Evolutionary conservation across 2,329 filamentous ascomycete genomes (phyloP).

Genomic region (Xylariaceae sp.): DNA sequence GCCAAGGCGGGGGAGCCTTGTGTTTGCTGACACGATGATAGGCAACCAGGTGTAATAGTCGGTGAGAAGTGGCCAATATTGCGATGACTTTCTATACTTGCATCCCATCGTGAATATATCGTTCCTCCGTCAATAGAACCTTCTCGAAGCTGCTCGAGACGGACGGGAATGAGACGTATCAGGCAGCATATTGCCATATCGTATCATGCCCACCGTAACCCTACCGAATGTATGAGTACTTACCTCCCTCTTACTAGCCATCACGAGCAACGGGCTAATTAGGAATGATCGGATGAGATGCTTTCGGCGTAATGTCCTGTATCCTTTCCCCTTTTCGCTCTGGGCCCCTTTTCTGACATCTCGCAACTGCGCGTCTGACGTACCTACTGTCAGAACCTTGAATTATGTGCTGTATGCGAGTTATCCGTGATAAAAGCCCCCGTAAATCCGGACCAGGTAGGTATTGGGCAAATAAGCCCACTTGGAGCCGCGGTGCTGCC

Average conservation of each 20-base stretch:
- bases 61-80: conserved; percentile 9
- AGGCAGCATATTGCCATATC: too few species aligned
- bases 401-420: neutral
- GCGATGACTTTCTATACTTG: conserved; percentile 3
- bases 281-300: neutral
- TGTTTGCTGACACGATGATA: conserved; percentile 14
- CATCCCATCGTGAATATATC: neutral
- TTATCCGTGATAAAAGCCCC: too few species aligned
- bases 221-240: too few species aligned
- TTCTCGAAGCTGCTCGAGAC: too few species aligned
- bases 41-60: conserved; percentile 8
- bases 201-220: too few species aligned
- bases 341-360: neutral
- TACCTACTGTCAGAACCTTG: neutral
- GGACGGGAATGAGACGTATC: too few species aligned
- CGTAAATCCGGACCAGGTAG: neutral
- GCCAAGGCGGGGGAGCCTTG: conserved; percentile 7
- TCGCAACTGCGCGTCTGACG: neutral
- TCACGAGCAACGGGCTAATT: neutral
- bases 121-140: too few species aligned
- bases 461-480: neutral
- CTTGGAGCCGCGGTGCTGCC: neutral
- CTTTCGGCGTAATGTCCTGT: neutral
- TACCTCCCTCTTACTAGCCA: too few species aligned
- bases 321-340: neutral